phyloP scores from a whole-genome alignment of 768 basidiomycete genomes.

The Clitopilus hobsonii region DNA sequence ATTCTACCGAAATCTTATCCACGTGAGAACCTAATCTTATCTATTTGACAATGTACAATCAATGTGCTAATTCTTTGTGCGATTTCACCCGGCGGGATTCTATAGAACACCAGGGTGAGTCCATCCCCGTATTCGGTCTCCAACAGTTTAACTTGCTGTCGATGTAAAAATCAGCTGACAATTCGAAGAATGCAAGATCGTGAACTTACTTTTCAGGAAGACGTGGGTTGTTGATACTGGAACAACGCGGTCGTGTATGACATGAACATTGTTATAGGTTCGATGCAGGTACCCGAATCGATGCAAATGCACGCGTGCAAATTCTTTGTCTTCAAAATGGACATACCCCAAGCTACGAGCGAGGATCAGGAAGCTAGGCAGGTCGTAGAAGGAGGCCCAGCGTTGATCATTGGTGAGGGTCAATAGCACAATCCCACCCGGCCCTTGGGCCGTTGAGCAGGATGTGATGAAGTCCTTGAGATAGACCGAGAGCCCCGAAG shows the following conservation, averaged over 20 bases:
- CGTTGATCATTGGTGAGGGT: not conserved
- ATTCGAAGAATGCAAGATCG: too few relatives aligned
- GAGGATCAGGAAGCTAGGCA: not conserved
- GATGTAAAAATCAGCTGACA: too few relatives aligned
- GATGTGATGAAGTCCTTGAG: not conserved
- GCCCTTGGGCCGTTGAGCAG: not conserved
- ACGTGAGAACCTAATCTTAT: too few relatives aligned
- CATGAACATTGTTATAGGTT: not conserved
- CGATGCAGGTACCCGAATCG: not conserved
- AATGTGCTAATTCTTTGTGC: too few relatives aligned
- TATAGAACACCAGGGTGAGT: too few relatives aligned
- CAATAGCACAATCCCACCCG: not conserved
- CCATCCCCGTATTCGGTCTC: too few relatives aligned
- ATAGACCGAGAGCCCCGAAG: not conserved
- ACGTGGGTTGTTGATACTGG: not conserved
- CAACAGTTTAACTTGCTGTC: too few relatives aligned
- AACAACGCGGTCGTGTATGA: not conserved
- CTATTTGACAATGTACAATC: too few relatives aligned
- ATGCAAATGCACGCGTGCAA: not conserved
- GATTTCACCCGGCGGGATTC: too few relatives aligned
- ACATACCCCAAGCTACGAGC: not conserved
- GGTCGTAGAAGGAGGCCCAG: not conserved
- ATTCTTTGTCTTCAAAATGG: not conserved
- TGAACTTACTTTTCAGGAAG: not conserved
- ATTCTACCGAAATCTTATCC: too few relatives aligned